A percentile compares a stretch with the other conserved stretches of the same genome.
Conservation (phyloP, 2,329 filamentous ascomycete genomes). For the Colletotrichum sojae region DNA sequence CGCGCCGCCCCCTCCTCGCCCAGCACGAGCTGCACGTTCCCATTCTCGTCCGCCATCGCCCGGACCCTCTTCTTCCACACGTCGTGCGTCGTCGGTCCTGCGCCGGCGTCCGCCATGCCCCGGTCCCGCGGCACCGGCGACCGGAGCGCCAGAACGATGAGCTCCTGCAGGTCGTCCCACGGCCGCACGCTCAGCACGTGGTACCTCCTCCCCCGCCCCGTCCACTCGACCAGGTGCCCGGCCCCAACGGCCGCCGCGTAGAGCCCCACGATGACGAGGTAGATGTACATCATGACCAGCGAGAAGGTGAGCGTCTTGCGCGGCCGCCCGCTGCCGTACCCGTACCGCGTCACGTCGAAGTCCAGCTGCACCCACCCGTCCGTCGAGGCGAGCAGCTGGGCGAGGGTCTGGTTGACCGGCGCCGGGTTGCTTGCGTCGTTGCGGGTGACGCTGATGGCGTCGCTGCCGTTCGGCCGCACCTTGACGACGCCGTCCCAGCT, state of each 20-base stretch:
- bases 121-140: constrained; percentile 11
- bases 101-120: constrained; percentile 5
- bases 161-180: constrained; percentile 26
- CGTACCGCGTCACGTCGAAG: constrained; percentile 12
- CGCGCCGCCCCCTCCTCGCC: background rate
- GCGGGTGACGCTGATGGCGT: background rate
- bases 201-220: background rate
- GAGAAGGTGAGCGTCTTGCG: constrained; percentile 8
- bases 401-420: too few relatives aligned
- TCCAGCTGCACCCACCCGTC: background rate
- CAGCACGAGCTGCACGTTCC: constrained; percentile 9
- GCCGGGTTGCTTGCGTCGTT: background rate
- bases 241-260: background rate
- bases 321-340: constrained; percentile 14
- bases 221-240: background rate
- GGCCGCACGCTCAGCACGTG: constrained; percentile 18
- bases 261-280: constrained; percentile 3
- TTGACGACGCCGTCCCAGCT: background rate
- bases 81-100: background rate
- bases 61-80: constrained; percentile 10
- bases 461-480: background rate
- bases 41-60: background rate
- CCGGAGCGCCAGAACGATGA: constrained; percentile 14
- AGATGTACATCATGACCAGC: constrained; percentile 3
- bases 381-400: too few relatives aligned